These are phyloP conservation scores for Pichia ethanolica DNA, from an alignment of 805 yeast genomes.

Conservation along the genomic window DNA sequence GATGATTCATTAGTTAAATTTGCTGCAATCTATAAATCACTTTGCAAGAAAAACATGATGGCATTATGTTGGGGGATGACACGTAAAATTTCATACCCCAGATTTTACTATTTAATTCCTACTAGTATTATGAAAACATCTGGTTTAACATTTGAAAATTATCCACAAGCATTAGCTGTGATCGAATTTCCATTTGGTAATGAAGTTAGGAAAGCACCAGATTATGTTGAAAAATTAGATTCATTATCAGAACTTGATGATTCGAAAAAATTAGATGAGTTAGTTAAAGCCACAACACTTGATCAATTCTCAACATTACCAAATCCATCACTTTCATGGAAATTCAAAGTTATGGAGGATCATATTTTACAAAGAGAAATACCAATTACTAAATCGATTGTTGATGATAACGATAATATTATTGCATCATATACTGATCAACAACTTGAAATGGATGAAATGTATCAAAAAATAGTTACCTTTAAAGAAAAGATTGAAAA, in stretches of 20 bases:
- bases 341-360: constrained; percentile 56
- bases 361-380: constrained; percentile 47
- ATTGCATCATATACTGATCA: constrained; percentile 10
- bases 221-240: constrained; percentile 17
- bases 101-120: constrained; percentile 53
- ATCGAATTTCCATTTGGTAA: constrained; percentile 67
- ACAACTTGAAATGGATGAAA: constrained; percentile 16
- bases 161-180: constrained; percentile 69
- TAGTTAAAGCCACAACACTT: constrained; percentile 19
- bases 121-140: constrained; percentile 25
- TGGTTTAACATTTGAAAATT: constrained; percentile 13
- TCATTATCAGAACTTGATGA: constrained; percentile 12
- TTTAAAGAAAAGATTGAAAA: constrained; percentile 10
- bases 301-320: constrained; percentile 27
- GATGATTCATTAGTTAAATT: constrained; percentile 62
- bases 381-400: constrained; percentile 1
- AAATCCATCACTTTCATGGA: constrained; percentile 65
- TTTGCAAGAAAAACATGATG: constrained; percentile 43
- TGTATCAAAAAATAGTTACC: constrained; percentile 12
- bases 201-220: constrained; percentile 63
- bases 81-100: constrained; percentile 47
- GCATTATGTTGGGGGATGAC: constrained; percentile 71
- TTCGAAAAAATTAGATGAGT: constrained; percentile 16
- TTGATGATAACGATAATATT: constrained; percentile 3
- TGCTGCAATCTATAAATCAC: constrained; percentile 55